phyloP scores from a whole-genome alignment of 1,284 basidiomycete species.

The Farysia itapuensis region DNA sequence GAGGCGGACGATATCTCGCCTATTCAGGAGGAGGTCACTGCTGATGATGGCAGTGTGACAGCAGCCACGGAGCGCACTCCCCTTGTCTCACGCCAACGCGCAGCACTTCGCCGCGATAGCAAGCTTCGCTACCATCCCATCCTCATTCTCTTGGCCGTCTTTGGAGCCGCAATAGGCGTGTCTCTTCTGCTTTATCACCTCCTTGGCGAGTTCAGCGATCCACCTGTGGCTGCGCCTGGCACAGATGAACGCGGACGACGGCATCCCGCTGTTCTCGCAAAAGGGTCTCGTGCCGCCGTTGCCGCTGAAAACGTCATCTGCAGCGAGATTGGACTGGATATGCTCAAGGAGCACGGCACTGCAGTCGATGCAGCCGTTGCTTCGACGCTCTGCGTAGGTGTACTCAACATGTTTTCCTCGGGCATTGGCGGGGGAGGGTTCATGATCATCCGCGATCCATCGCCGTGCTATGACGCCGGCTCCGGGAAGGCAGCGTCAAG shows the following conservation, averaged over 20 bases:
- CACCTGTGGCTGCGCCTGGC: background rate
- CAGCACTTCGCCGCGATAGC: no score
- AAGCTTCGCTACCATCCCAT: conserved; percentile 8
- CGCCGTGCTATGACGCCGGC: conserved; percentile 65
- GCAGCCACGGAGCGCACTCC: conserved; percentile 12
- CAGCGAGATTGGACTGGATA: conserved; percentile 38
- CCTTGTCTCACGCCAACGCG: no score
- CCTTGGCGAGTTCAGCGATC: conserved; percentile 18
- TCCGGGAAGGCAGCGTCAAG: conserved; percentile 3
- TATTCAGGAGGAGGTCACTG: conserved; percentile 25
- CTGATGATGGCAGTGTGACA: conserved; percentile 10
- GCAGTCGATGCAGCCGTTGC: conserved; percentile 86
- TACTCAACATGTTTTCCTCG: conserved; percentile 60
- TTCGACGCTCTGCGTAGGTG: conserved; percentile 60
- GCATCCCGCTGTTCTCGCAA: conserved; percentile 32
- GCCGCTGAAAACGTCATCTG: conserved; percentile 44
- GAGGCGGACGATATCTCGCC: no score
- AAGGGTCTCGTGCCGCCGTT: conserved; percentile 35
- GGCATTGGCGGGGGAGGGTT: conserved; percentile 61
- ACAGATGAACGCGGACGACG: conserved; percentile 23
- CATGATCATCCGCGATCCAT: conserved; percentile 39
- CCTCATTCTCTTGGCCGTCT: conserved; percentile 32
- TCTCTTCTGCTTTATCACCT: conserved; percentile 33
- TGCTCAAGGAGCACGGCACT: conserved; percentile 72
- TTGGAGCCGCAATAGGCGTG: conserved; percentile 15